phyloP scores from a whole-genome alignment of 345 rosid species.

The Cardamine resedifolia region DNA sequence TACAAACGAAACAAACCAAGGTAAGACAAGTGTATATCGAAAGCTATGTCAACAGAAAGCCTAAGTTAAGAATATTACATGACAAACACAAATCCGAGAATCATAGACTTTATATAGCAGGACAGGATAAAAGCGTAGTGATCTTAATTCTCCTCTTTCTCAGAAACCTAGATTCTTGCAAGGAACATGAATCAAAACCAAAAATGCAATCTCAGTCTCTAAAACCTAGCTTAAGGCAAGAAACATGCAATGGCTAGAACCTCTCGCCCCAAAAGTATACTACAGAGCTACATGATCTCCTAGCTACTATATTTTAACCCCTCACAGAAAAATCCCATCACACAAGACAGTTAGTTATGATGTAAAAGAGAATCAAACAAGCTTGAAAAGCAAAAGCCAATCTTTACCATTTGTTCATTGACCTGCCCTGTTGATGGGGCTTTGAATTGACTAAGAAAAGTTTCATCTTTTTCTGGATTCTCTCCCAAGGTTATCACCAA shows the following conservation, averaged over 20 bases:
- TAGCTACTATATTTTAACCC: constrained; percentile 2
- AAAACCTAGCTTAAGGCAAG: background rate
- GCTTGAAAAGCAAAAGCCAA: constrained; percentile 4
- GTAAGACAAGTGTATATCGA: background rate
- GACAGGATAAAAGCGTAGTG: background rate
- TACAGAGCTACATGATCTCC: background rate
- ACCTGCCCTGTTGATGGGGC: constrained; percentile 54
- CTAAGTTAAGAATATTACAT: background rate
- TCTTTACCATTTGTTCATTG: constrained; percentile 56
- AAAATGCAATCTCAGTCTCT: constrained; percentile 9
- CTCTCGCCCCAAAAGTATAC: background rate
- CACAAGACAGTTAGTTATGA: background rate
- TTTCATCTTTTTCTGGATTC: constrained; percentile 44
- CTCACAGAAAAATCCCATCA: background rate
- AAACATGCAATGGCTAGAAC: background rate
- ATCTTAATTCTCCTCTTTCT: constrained; percentile 10
- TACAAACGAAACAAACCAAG: background rate
- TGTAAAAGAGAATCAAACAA: background rate
- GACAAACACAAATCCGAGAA: background rate
- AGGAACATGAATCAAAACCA: background rate
- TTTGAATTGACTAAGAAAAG: constrained; percentile 41
- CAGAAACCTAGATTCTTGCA: constrained; percentile 10
- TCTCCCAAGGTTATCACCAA: constrained; percentile 42
- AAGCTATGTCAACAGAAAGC: background rate
- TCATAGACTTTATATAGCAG: background rate